Percentiles rank a stretch among this genome's conserved stretches.
phyloP scores from a whole-genome alignment of 306 rosid species.

The Cucurbita argyrosperma region DNA sequence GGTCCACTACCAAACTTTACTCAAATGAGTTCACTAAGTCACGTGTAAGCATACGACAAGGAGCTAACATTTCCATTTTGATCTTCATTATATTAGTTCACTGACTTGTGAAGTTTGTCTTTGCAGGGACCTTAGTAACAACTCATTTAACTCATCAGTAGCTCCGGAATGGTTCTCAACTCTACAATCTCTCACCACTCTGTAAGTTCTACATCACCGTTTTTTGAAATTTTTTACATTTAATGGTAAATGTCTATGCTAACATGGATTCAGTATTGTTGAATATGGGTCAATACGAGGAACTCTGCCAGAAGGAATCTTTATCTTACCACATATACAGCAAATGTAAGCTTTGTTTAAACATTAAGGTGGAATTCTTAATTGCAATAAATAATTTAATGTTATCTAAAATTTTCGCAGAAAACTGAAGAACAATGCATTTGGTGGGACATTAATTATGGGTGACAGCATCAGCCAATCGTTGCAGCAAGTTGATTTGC shows the following conservation, averaged over 20 bases:
- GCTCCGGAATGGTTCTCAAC: conserved; percentile 69
- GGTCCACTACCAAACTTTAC: conserved; percentile 66
- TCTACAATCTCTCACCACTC: conserved; percentile 56
- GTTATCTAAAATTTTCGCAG: conserved; percentile 20
- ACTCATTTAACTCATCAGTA: conserved; percentile 48
- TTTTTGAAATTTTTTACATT: neutral
- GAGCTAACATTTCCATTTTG: conserved; percentile 6
- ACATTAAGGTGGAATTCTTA: neutral
- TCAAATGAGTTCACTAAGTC: conserved; percentile 52
- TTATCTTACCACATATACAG: conserved; percentile 57
- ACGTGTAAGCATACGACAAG: conserved; percentile 41
- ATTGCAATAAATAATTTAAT: conserved; percentile 1
- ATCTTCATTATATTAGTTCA: neutral
- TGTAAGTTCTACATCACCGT: conserved; percentile 42
- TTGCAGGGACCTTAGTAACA: conserved; percentile 77
- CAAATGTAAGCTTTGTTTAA: conserved; percentile 59
- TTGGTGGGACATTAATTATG: conserved; percentile 48
- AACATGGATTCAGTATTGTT: conserved; percentile 28
- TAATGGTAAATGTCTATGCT: neutral
- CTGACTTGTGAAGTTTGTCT: conserved; percentile 4
- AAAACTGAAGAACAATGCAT: conserved; percentile 51
- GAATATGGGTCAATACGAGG: conserved; percentile 74
- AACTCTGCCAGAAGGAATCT: conserved; percentile 45
- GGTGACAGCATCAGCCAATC: conserved; percentile 53
- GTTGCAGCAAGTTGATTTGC: conserved; percentile 65